Evolutionary conservation across 352 stramenopile species (phyloP).

Genomic region (Achlya hypogyna): DNA sequence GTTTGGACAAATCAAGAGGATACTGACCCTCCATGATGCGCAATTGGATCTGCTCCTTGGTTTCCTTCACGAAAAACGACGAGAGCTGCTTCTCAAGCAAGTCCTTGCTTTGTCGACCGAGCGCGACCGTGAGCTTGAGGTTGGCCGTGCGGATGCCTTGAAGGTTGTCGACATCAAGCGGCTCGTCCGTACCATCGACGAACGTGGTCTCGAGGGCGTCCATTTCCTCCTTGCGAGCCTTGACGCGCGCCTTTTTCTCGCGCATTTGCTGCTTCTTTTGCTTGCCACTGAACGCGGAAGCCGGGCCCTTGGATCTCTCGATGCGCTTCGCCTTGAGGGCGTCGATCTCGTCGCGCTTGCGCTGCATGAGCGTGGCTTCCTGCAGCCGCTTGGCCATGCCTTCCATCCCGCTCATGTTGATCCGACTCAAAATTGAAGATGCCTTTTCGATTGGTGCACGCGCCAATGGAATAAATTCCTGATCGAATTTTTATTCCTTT

Average conservation of each 20-base stretch:
- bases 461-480: background rate
- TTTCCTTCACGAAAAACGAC: constrained; percentile 81
- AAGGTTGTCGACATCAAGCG: constrained; percentile 28
- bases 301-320: constrained; percentile 45
- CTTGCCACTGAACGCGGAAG: constrained; percentile 65
- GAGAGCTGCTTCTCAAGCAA: constrained; percentile 73
- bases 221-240: constrained; percentile 48
- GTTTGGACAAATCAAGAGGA: constrained; percentile 43
- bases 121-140: constrained; percentile 68
- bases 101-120: constrained; percentile 78
- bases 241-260: constrained; percentile 68
- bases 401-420: constrained; percentile 4
- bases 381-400: constrained; percentile 25
- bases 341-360: constrained; percentile 65
- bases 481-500: background rate
- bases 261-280: constrained; percentile 81
- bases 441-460: background rate
- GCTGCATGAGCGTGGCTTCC: constrained; percentile 56
- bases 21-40: constrained; percentile 75
- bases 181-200: constrained; percentile 23
- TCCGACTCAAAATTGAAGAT: background rate
- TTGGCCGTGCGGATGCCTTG: constrained; percentile 13
- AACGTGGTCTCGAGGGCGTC: constrained; percentile 29
- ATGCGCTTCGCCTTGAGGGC: constrained; percentile 71
- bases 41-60: constrained; percentile 77